Conservation (phyloP, 148 eudicot genomes). For the Fagopyrum esculentum region DNA sequence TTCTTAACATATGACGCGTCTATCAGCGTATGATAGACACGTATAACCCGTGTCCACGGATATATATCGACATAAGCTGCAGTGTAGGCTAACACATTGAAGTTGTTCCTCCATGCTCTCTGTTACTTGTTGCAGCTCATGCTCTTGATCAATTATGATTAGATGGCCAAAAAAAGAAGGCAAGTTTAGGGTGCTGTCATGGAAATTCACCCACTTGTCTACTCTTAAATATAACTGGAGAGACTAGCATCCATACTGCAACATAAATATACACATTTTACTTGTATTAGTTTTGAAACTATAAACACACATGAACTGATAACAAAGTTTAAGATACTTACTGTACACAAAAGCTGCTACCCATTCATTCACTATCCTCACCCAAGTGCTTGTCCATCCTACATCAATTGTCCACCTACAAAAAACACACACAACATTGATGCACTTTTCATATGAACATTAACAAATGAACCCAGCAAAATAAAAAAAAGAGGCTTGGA, state of each 20-base stretch:
- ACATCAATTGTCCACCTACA: slow-evolving; percentile 87
- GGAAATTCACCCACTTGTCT: slow-evolving; percentile 34
- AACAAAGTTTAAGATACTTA: slow-evolving; percentile 26
- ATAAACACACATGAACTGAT: background rate
- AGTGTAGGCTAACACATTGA: background rate
- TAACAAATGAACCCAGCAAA: background rate
- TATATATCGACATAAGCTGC: background rate
- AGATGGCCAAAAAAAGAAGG: too few species aligned
- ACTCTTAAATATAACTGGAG: slow-evolving; percentile 60
- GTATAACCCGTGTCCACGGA: background rate
- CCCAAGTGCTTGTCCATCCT: slow-evolving; percentile 99
- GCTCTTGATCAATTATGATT: background rate
- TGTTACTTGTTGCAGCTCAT: background rate
- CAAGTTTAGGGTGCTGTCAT: background rate
- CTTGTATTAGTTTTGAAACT: background rate
- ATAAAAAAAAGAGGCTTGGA: too few species aligned
- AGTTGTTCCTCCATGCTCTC: background rate
- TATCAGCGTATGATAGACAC: background rate
- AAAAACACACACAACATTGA: background rate
- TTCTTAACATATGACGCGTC: background rate
- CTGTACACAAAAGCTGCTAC: slow-evolving; percentile 80
- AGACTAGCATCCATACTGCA: slow-evolving; percentile 88
- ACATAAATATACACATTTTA: background rate
- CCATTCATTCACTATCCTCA: slow-evolving; percentile 78
- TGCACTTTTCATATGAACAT: background rate